Evolutionary conservation across 192 early-diverging fungal species (phyloP), one percentile per base, ranked within the genome.

Genomic region (Mortierella antarctica): DNA sequence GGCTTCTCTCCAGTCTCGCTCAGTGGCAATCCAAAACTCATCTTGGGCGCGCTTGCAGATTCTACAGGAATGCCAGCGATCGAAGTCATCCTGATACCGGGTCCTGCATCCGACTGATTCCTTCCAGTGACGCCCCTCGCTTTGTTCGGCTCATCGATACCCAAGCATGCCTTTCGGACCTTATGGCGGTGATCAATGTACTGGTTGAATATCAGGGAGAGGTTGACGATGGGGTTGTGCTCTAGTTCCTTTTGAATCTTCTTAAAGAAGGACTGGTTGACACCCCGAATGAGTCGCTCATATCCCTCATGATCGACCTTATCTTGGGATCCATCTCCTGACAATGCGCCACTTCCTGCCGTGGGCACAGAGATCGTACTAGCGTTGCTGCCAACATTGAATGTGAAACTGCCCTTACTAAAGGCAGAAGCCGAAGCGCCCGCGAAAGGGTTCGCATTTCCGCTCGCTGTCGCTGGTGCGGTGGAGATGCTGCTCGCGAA

Each of bases 331-430:
- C 18, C 13, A 14, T 54, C 39, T 12, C 39, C 11, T 13, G 63
- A 46, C 9, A 47, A 45, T 23, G 18, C 13, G 0, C 31, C 31
- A 31, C 13, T 15, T 46, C 17, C 21, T 12, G 65, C 20, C 7
- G 46, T 70, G 15, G 52, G 40, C 7, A 48, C 18, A 8, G 65
- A n/a, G 6, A 56, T 40, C 21, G 53, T 21, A 45, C 40, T 70
- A 13, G 62, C 74, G 11, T 63, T 70, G 62, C 74, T 78, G 13
- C 74, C 74, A 12, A 78, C 50, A 49, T 78, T 78, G 31, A 78
- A 78, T 0, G 67, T 78, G 46, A 78, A 78, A 8, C 62, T 45
- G 13, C 52, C 53, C 6, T 70, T 63, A 6, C 53, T 50, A 50
- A 76, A 69, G 7, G 63, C 7, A 2, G 62, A 51, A 6, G 39